A percentile compares a stretch with the other conserved stretches of the same genome.
phyloP scores from a whole-genome alignment of 495 filamentous ascomycete species.

The Hyphodiscus hymeniophilus region DNA sequence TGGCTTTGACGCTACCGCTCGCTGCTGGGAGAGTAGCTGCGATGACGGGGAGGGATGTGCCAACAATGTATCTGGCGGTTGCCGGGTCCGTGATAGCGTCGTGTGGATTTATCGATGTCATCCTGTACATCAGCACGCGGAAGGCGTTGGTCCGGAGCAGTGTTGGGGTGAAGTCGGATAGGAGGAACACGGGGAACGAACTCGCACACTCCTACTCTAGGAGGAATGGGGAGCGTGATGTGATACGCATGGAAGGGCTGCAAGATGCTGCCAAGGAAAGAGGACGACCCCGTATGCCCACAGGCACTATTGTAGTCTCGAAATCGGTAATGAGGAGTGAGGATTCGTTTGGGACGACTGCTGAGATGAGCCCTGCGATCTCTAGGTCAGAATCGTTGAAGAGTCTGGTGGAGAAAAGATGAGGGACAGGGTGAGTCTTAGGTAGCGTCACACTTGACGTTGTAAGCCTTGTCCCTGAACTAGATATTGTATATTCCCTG shows the following conservation, averaged over 20 bases:
- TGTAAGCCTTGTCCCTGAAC: too few relatives aligned
- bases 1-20: constrained; percentile 47
- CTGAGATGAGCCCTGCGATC: not conserved
- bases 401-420: not conserved
- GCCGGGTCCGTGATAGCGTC: constrained; percentile 49
- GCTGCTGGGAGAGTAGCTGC: constrained; percentile 46
- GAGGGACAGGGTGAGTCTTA: not conserved
- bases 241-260: not conserved
- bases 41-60: constrained; percentile 34
- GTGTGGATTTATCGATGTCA: constrained; percentile 50
- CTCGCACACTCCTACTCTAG: not conserved
- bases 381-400: not conserved
- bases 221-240: not conserved
- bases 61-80: constrained; percentile 38
- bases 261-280: not conserved
- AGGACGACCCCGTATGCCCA: not conserved
- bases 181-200: not conserved
- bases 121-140: constrained; percentile 52
- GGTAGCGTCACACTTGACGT: too few relatives aligned
- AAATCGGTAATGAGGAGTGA: not conserved
- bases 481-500: too few relatives aligned
- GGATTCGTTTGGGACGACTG: not conserved
- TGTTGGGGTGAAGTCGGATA: constrained; percentile 1
- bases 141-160: constrained; percentile 15
- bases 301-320: not conserved